Percentiles rank a stretch among this genome's conserved stretches.
Conservation (phyloP, 2,329 filamentous ascomycete species). For the Akanthomyces uredinophilus region DNA sequence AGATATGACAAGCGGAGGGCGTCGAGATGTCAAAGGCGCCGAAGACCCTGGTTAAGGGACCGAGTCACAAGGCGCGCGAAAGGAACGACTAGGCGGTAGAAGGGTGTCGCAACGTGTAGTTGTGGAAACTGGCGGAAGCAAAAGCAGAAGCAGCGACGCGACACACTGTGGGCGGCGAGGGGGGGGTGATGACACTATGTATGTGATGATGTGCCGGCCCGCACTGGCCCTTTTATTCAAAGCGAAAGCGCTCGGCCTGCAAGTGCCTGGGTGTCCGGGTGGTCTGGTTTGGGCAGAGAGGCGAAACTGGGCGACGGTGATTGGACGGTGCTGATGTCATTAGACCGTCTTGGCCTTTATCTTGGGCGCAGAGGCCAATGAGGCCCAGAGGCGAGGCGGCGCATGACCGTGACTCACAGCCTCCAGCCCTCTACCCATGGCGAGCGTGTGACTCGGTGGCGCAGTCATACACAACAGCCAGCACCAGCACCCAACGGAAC, state of each 20-base stretch:
- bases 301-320: constrained; percentile 17
- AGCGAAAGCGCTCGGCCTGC: not conserved
- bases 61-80: constrained; percentile 3
- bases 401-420: constrained; percentile 25
- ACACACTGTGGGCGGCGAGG: not conserved
- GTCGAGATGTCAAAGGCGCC: constrained; percentile 4
- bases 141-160: constrained; percentile 1
- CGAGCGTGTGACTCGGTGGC: constrained; percentile 14
- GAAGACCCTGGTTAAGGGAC: not conserved
- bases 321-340: constrained; percentile 22
- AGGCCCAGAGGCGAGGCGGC: constrained; percentile 12
- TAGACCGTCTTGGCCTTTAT: constrained; percentile 9
- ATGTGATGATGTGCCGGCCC: not conserved
- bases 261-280: not conserved
- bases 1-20: constrained; percentile 1
- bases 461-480: constrained; percentile 10
- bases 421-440: not conserved
- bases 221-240: constrained; percentile 5
- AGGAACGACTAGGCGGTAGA: not conserved
- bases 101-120: not conserved
- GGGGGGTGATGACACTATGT: not conserved
- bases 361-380: not conserved
- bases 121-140: not conserved
- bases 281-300: constrained; percentile 1
- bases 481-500: not conserved